Base-by-base conservation (phyloP, 2,329 filamentous ascomycete genomes). In the Fusarium albidum region DNA sequence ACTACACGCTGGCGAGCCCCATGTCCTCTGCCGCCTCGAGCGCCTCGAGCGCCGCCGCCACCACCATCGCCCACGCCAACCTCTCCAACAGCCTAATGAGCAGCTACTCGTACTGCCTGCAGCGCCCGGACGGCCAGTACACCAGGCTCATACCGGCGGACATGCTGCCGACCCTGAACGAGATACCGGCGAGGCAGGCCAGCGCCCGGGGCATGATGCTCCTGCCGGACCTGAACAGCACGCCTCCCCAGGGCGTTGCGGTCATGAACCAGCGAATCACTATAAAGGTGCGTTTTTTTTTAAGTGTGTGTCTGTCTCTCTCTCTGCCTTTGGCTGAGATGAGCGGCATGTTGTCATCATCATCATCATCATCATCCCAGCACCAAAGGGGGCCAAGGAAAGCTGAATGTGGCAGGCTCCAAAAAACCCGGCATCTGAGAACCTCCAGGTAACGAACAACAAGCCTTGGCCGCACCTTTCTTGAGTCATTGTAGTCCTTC, bases 121-220 rank as follows among this genome's bases (percentile, higher is more conserved):
- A 61, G 47, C 43, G 59, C n/a, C 33, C 50, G 6, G 47, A 49
- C 13, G 59, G 59, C 10, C 46, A 37, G 27, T 61, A 61, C 31
- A 62, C 59, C 17, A 62, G 59, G 25, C 59, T 61, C 10, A 15
- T 61, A 25, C 59, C 59, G 3, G 59, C 59, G 25, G 59, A 61
- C 32, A 61, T 62, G 59, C 55, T 61, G 17, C 59, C 59, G 9
- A n/a, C 17, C 4, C 64, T 80, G 28, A 61, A 69, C 6, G 76
- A 78, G 37, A 71, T 86, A 5, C 77, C 79, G 2, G 62, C 73
- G 2, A 48, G 71, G 2, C 75, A 82, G 66, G 50, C 64, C 9
- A 69, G 67, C 29, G 68, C 68, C 17, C 59, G 63, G 7, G 78
- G 78, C 11, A 77, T 84, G 77, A 68, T 81, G 6, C 72, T 82